phyloP scores from a whole-genome alignment of 2,329 filamentous ascomycete genomes.

The Tolypocladium ovalisporum region DNA sequence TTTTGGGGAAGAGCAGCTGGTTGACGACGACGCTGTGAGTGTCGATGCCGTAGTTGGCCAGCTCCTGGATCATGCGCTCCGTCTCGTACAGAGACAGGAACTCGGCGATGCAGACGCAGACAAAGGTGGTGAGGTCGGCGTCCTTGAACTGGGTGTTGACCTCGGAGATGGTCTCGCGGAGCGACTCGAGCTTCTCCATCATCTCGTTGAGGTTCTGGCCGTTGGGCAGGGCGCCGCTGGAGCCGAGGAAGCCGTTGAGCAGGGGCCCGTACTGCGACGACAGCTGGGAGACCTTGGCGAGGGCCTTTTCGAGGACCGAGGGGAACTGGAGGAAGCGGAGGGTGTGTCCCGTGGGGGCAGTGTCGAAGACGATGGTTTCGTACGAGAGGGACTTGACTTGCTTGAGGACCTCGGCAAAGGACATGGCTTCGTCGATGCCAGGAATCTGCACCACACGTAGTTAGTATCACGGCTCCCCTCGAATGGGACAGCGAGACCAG shows the following conservation, averaged over 20 bases:
- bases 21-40: conserved; percentile 98
- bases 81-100: conserved; percentile 97
- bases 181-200: conserved; percentile 85
- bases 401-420: conserved; percentile 96
- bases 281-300: conserved; percentile 93
- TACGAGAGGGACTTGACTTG: conserved; percentile 98
- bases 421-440: conserved; percentile 98
- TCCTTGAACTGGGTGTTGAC: conserved; percentile 99
- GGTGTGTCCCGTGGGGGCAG: conserved; percentile 93
- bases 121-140: conserved; percentile 87
- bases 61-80: conserved; percentile 98
- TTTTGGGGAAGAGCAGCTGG: conserved; percentile 86
- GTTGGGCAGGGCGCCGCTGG: conserved; percentile 65
- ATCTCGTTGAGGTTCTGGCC: conserved; percentile 90
- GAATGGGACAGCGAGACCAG: neutral
- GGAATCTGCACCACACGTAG: conserved; percentile 58
- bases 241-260: conserved; percentile 83
- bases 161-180: conserved; percentile 86
- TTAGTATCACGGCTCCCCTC: conserved; percentile 6
- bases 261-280: conserved; percentile 92
- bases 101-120: conserved; percentile 96
- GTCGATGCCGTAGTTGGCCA: conserved; percentile 87
- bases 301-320: conserved; percentile 92
- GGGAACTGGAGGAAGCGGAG: conserved; percentile 98
- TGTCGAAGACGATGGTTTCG: conserved; percentile 99